Conservation (phyloP, 2,329 filamentous ascomycete species). For the Botrytis hyacinthi region DNA sequence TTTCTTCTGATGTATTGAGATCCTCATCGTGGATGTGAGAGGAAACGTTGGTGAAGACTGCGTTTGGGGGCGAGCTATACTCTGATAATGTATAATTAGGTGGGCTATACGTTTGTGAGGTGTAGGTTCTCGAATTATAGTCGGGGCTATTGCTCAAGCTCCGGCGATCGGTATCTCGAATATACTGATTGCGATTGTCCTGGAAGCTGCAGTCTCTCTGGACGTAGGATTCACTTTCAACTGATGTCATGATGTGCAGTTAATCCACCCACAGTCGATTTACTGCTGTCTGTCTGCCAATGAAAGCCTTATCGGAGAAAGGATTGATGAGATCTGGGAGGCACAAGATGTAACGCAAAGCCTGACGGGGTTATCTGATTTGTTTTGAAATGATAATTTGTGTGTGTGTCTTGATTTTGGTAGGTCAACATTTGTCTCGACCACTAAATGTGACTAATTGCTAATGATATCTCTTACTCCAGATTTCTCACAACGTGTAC, state of each 20-base stretch:
- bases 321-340: not conserved
- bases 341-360: not conserved
- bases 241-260: not conserved
- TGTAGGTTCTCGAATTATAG: not conserved
- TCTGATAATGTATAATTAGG: not conserved
- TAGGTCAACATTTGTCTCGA: not conserved
- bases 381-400: not conserved
- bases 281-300: not conserved
- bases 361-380: not conserved
- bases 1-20: not conserved
- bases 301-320: not conserved
- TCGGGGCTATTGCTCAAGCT: not conserved
- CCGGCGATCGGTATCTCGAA: not conserved
- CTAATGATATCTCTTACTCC: not conserved
- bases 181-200: not conserved
- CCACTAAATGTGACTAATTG: not conserved
- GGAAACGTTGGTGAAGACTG: not conserved
- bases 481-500: not conserved
- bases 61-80: not conserved
- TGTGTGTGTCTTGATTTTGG: not conserved
- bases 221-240: not conserved
- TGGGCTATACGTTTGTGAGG: not conserved
- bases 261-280: not conserved
- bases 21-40: not conserved
- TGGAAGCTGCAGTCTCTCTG: constrained; percentile 1